Evolutionary conservation across 768 basidiomycete species (phyloP).

Genomic region (Antrodiella citrinella): DNA sequence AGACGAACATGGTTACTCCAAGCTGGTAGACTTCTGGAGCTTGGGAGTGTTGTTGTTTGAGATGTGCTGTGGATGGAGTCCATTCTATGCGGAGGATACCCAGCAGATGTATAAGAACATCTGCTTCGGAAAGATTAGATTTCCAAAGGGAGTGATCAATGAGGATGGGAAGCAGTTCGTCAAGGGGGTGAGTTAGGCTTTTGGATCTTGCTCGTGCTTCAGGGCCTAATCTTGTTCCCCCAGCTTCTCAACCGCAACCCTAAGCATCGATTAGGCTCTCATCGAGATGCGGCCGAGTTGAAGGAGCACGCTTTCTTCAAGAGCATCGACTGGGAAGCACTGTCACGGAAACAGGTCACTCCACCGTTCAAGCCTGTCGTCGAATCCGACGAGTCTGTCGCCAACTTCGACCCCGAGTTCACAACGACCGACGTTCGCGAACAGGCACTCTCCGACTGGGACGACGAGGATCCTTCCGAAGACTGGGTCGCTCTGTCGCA

Average conservation of each 20-base stretch:
- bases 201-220: slow-evolving; percentile 3
- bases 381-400: slow-evolving; percentile 96
- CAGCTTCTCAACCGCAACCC: slow-evolving; percentile 98
- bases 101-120: slow-evolving; percentile 99
- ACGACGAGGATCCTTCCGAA: slow-evolving; percentile 58
- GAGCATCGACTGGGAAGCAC: slow-evolving; percentile 83
- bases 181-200: slow-evolving; percentile 81
- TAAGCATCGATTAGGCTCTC: slow-evolving; percentile 91
- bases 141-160: slow-evolving; percentile 92
- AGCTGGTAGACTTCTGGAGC: slow-evolving; percentile 98
- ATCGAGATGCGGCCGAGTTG: slow-evolving; percentile 84
- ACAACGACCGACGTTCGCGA: slow-evolving; percentile 85
- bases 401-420: slow-evolving; percentile 98
- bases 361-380: slow-evolving; percentile 98
- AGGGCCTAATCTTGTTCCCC: slow-evolving; percentile 3
- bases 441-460: slow-evolving; percentile 39
- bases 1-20: slow-evolving; percentile 96
- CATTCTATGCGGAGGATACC: slow-evolving; percentile 98
- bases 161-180: slow-evolving; percentile 99
- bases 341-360: slow-evolving; percentile 81
- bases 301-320: slow-evolving; percentile 96
- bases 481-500: slow-evolving; percentile 51
- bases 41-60: slow-evolving; percentile 94
- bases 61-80: slow-evolving; percentile 99
- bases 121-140: slow-evolving; percentile 97